Conservation (phyloP, 169 alveolate species). For the Cryptosporidium baileyi region DNA sequence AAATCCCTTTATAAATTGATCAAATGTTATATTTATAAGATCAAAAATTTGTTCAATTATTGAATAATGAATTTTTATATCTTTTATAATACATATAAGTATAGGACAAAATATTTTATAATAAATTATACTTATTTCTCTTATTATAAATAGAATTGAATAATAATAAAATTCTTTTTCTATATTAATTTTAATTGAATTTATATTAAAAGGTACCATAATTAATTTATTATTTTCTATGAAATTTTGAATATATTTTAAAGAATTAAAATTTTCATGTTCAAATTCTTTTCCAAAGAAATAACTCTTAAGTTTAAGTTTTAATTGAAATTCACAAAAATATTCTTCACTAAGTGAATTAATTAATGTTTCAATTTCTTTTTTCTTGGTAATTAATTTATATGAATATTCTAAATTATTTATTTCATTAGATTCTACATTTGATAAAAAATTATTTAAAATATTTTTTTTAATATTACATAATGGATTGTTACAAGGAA, state of each 20-base stretch:
- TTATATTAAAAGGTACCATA: constrained; percentile 19
- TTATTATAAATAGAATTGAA: background rate
- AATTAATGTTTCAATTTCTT: constrained; percentile 16
- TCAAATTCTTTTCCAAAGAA: constrained; percentile 31
- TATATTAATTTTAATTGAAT: background rate
- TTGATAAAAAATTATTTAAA: background rate
- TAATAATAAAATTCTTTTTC: constrained; percentile 32
- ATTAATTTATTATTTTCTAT: background rate
- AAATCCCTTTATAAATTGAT: background rate
- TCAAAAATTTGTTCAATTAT: background rate
- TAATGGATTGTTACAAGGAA: constrained; percentile 21
- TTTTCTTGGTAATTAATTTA: constrained; percentile 8
- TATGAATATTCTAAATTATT: background rate
- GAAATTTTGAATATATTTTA: background rate
- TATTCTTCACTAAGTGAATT: constrained; percentile 17
- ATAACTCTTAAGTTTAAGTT: constrained; percentile 3
- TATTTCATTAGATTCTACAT: background rate
- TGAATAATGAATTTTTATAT: background rate
- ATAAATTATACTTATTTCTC: background rate
- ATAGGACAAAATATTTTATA: background rate
- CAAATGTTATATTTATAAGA: background rate
- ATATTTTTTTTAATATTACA: background rate
- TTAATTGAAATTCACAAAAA: constrained; percentile 39
- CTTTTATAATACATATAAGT: constrained; percentile 6
- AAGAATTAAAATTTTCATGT: constrained; percentile 13